A percentile compares a stretch with the other conserved stretches of the same genome.
phyloP scores from a whole-genome alignment of 176 grass and related monocot genomes.

The Poa annua region DNA sequence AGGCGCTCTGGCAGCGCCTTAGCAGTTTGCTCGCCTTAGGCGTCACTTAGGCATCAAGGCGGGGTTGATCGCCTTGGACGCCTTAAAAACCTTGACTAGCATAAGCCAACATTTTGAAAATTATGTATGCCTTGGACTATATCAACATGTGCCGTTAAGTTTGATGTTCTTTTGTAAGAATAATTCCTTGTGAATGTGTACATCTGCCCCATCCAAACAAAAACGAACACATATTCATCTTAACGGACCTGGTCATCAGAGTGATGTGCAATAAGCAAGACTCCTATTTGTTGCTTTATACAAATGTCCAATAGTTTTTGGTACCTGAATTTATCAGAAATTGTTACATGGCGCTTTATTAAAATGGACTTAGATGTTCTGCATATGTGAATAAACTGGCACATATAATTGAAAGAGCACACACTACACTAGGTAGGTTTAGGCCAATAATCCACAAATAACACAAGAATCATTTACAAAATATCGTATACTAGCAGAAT shows the following conservation, averaged over 20 bases:
- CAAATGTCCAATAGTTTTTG: conserved; percentile 81
- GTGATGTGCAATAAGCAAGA: conserved; percentile 90
- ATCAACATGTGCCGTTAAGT: neutral
- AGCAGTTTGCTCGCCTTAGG: too few species aligned
- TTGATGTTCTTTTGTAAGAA: neutral
- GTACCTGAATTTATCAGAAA: conserved; percentile 67
- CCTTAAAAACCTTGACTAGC: neutral
- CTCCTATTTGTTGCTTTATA: conserved; percentile 72
- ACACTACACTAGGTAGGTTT: conserved; percentile 14
- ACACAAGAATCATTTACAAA: neutral
- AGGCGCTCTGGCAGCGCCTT: too few species aligned
- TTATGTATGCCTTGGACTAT: neutral
- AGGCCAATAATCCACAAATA: conserved; percentile 1
- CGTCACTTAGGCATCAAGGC: too few species aligned
- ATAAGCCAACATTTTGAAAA: neutral
- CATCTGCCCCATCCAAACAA: conserved; percentile 16
- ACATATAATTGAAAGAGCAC: conserved; percentile 6
- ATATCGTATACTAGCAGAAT: neutral
- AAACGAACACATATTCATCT: conserved; percentile 24
- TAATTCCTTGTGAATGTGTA: conserved; percentile 10
- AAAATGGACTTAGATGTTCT: conserved; percentile 29
- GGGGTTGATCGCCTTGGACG: too few species aligned
- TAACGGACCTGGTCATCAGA: conserved; percentile 90
- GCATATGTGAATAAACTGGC: conserved; percentile 1
- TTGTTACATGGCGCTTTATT: conserved; percentile 17